phyloP scores from a whole-genome alignment of 106 monocot species.

The Iris macrosiphon region DNA sequence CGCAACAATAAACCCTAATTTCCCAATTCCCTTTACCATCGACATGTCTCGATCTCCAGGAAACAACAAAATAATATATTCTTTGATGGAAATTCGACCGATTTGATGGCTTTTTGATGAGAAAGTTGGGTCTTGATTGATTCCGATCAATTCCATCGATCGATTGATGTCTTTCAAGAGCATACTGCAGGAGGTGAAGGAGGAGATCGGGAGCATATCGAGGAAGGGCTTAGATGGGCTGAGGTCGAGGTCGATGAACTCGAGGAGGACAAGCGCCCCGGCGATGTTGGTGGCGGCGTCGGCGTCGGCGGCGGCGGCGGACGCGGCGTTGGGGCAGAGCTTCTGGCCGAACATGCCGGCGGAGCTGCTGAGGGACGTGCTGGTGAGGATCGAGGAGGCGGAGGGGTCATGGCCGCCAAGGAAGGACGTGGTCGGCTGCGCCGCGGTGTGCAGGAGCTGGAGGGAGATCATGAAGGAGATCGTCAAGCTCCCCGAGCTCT shows the following conservation, averaged over 20 bases:
- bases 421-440: constrained; percentile 76
- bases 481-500: constrained; percentile 64
- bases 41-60: too few species aligned
- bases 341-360: constrained; percentile 80
- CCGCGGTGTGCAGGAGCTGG: constrained; percentile 92
- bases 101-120: too few species aligned
- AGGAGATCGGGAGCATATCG: constrained; percentile 62
- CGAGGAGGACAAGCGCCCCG: too few species aligned
- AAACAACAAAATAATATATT: too few species aligned
- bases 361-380: constrained; percentile 78
- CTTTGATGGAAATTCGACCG: too few species aligned
- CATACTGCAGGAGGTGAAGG: constrained; percentile 68
- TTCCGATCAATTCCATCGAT: not conserved
- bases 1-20: too few species aligned
- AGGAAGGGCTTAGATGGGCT: constrained; percentile 40
- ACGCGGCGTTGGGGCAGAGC: constrained; percentile 34
- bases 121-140: too few species aligned
- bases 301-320: constrained; percentile 6
- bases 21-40: too few species aligned
- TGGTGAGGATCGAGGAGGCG: constrained; percentile 66
- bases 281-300: constrained; percentile 3
- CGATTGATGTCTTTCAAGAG: constrained; percentile 51
- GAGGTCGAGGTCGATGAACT: constrained; percentile 49
- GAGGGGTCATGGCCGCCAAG: constrained; percentile 61
- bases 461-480: constrained; percentile 89